A percentile compares a stretch with the other conserved stretches of the same genome.
Conservation (phyloP, 805 yeast genomes). For the Monosporozyma servazzii region DNA sequence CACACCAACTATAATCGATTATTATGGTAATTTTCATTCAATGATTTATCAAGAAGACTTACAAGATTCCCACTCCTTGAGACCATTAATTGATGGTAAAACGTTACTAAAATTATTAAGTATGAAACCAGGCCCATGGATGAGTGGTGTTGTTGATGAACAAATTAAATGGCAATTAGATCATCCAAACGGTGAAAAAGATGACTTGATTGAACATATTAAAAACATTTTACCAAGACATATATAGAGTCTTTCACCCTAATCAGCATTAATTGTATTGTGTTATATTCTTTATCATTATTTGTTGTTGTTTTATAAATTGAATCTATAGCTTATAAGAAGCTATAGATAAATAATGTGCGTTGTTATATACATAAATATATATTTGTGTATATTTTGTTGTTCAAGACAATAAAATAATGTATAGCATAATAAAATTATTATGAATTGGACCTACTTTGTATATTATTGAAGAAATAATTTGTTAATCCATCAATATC, state of each 20-base stretch:
- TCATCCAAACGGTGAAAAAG: constrained; percentile 46
- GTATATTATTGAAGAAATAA: not conserved
- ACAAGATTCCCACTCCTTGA: constrained; percentile 33
- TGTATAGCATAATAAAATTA: not conserved
- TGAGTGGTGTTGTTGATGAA: constrained; percentile 45
- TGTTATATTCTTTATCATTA: not conserved
- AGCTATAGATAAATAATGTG: not conserved
- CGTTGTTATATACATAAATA: not conserved
- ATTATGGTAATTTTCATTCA: constrained; percentile 30
- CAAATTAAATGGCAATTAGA: constrained; percentile 72
- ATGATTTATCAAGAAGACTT: constrained; percentile 17
- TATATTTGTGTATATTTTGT: not conserved
- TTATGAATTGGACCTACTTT: not conserved
- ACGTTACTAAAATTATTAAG: constrained; percentile 42
- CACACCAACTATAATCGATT: constrained; percentile 8
- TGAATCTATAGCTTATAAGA: not conserved
- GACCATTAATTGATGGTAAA: constrained; percentile 72
- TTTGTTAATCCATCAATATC: not conserved
- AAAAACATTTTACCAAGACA: constrained; percentile 20
- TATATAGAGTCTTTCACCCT: not conserved
- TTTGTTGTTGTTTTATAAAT: not conserved
- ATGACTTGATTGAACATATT: constrained; percentile 44
- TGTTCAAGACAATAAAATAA: not conserved
- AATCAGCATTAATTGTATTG: not conserved
- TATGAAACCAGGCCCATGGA: constrained; percentile 82